Conservation (phyloP, 768 basidiomycete species). For the Phallus indusiatus region DNA sequence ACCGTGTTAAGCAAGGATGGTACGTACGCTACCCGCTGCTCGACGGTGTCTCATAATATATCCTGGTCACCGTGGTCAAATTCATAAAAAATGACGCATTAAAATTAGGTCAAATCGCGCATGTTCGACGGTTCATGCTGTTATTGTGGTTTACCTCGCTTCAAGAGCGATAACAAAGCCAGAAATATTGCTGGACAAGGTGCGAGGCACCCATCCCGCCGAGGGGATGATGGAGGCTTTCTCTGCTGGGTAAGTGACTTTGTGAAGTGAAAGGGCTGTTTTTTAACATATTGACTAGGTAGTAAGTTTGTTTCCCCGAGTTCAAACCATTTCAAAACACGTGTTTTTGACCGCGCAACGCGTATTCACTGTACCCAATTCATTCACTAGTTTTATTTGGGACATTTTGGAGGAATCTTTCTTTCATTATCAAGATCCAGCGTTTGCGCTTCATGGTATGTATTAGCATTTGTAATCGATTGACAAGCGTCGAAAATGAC, state of each 20-base stretch:
- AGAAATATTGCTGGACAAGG: slow-evolving; percentile 47
- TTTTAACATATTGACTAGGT: neutral
- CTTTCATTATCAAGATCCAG: slow-evolving; percentile 57
- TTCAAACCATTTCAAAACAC: slow-evolving; percentile 3
- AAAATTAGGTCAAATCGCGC: slow-evolving; percentile 35
- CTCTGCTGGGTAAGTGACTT: slow-evolving; percentile 50
- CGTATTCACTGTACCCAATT: too few relatives aligned
- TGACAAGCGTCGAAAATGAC: slow-evolving; percentile 3
- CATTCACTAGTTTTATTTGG: slow-evolving; percentile 62
- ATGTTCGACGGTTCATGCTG: slow-evolving; percentile 64
- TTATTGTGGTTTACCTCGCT: slow-evolving; percentile 58
- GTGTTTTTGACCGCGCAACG: too few relatives aligned
- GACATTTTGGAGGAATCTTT: slow-evolving; percentile 59
- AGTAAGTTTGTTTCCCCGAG: neutral
- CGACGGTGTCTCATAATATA: neutral
- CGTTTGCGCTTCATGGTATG: slow-evolving; percentile 69
- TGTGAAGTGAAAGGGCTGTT: neutral
- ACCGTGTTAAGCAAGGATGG: slow-evolving; percentile 29
- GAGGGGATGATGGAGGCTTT: slow-evolving; percentile 56
- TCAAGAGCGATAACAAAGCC: slow-evolving; percentile 40
- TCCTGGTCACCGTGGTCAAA: neutral
- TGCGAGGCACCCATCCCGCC: slow-evolving; percentile 63
- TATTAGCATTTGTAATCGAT: slow-evolving; percentile 11
- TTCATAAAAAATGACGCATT: neutral
- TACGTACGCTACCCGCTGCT: slow-evolving; percentile 22